A percentile compares a stretch with the other conserved stretches of the same genome.
Evolutionary conservation across 2,329 filamentous ascomycete species (phyloP).

Genomic region (Claviceps arundinis): DNA sequence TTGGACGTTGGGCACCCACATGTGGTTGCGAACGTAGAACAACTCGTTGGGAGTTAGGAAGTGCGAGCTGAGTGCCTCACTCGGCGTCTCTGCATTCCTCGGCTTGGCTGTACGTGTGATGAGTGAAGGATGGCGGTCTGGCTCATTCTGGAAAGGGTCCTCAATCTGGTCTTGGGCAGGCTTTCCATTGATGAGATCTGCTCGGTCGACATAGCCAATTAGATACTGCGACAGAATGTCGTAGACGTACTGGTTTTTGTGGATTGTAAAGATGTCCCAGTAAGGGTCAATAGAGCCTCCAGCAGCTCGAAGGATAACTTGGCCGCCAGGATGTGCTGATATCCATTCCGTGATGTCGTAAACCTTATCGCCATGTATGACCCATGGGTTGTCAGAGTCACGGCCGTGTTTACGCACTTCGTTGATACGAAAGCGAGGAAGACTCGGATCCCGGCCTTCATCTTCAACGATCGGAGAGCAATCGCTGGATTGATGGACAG

Average conservation of each 20-base stretch:
- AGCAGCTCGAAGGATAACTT: conserved; percentile 53
- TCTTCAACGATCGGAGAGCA: neutral
- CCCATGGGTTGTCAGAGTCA: conserved; percentile 44
- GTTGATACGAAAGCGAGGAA: conserved; percentile 36
- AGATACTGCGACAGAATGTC: conserved; percentile 52
- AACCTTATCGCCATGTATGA: conserved; percentile 49
- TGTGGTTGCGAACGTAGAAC: conserved; percentile 50
- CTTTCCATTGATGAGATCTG: conserved; percentile 44
- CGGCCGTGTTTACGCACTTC: conserved; percentile 41
- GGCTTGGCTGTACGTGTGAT: conserved; percentile 40
- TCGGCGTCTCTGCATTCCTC: conserved; percentile 48
- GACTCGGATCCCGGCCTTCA: conserved; percentile 24
- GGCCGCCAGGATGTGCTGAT: conserved; percentile 50
- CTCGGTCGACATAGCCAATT: conserved; percentile 46
- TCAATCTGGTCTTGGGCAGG: conserved; percentile 41
- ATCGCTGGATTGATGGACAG: neutral
- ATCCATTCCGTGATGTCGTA: conserved; percentile 63
- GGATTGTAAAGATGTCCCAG: conserved; percentile 58
- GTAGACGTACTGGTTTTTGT: conserved; percentile 50
- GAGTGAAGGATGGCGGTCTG: conserved; percentile 35
- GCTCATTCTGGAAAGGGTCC: conserved; percentile 46
- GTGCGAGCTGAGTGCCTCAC: conserved; percentile 28
- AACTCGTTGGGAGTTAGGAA: conserved; percentile 43
- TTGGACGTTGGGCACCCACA: conserved; percentile 43
- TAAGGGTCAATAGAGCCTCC: conserved; percentile 53